phyloP scores from a whole-genome alignment of 2,329 filamentous ascomycete genomes.

The Chrysoporthe deuterocubensis region DNA sequence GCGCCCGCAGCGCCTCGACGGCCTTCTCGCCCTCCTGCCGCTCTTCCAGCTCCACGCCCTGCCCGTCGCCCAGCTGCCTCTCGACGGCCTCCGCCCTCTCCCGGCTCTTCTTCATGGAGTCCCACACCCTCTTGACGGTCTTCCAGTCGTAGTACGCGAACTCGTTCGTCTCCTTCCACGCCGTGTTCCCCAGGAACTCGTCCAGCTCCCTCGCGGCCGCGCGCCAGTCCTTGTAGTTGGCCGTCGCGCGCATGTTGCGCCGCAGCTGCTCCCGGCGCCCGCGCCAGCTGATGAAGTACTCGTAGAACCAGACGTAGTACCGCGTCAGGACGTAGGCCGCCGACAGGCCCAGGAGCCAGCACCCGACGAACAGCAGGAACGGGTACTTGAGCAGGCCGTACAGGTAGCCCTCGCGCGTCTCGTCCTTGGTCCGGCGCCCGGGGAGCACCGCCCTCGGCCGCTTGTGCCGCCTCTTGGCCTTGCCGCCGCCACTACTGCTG shows the following conservation, averaged over 20 bases:
- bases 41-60: conserved; percentile 43
- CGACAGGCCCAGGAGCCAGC: conserved; percentile 78
- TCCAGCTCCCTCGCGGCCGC: conserved; percentile 79
- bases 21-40: conserved; percentile 49
- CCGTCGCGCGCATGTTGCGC: conserved; percentile 70
- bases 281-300: conserved; percentile 88
- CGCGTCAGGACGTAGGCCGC: conserved; percentile 79
- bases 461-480: conserved; percentile 42
- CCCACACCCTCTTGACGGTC: conserved; percentile 77
- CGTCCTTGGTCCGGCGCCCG: conserved; percentile 74
- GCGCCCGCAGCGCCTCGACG: conserved; percentile 73
- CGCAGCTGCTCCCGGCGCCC: conserved; percentile 76
- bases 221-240: conserved; percentile 83
- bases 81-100: conserved; percentile 59
- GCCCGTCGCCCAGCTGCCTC: conserved; percentile 39
- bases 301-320: conserved; percentile 89
- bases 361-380: conserved; percentile 76
- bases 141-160: conserved; percentile 87
- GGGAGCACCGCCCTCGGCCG: conserved; percentile 37
- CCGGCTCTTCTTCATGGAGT: conserved; percentile 72
- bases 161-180: conserved; percentile 78
- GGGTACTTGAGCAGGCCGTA: conserved; percentile 94
- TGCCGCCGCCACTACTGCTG: conserved; percentile 30
- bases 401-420: conserved; percentile 91
- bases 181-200: conserved; percentile 75